These are phyloP conservation scores for Neoscytalidium dimidiatum DNA, from an alignment of 2,329 filamentous ascomycete species.

Conservation along the genomic window DNA sequence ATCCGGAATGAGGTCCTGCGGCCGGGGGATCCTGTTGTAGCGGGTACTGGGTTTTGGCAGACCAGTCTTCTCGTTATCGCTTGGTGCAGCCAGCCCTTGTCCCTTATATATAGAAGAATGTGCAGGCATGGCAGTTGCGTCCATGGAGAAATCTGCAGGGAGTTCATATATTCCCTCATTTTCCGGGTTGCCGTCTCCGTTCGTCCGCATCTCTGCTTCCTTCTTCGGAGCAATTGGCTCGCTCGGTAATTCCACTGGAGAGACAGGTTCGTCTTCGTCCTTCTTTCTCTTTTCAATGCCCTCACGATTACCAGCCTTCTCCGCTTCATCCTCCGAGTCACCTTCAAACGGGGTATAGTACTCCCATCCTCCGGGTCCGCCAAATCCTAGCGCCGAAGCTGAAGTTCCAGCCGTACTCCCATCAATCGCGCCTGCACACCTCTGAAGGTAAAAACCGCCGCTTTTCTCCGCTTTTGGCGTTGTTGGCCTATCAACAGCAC, in stretches of 20 bases:
- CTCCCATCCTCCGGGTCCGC: constrained; percentile 42
- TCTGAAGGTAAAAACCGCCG: not conserved
- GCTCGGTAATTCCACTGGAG: constrained; percentile 18
- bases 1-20: constrained; percentile 48
- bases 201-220: not conserved
- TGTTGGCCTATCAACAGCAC: not conserved
- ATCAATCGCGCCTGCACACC: not conserved
- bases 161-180: not conserved
- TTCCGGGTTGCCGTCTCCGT: not conserved
- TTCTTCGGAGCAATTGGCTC: not conserved
- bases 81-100: not conserved
- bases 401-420: not conserved
- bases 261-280: constrained; percentile 25
- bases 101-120: not conserved
- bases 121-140: not conserved
- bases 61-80: not conserved
- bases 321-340: constrained; percentile 27
- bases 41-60: not conserved
- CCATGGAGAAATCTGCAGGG: constrained; percentile 21
- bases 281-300: constrained; percentile 29
- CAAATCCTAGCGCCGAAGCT: constrained; percentile 32
- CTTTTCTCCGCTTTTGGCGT: not conserved
- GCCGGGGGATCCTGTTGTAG: constrained; percentile 7
- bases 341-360: constrained; percentile 23
- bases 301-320: constrained; percentile 36